Percentiles rank a stretch among this genome's conserved stretches.
Evolutionary conservation across 192 early-diverging fungal species (phyloP).

Genomic region (Umbelopsis ramanniana): DNA sequence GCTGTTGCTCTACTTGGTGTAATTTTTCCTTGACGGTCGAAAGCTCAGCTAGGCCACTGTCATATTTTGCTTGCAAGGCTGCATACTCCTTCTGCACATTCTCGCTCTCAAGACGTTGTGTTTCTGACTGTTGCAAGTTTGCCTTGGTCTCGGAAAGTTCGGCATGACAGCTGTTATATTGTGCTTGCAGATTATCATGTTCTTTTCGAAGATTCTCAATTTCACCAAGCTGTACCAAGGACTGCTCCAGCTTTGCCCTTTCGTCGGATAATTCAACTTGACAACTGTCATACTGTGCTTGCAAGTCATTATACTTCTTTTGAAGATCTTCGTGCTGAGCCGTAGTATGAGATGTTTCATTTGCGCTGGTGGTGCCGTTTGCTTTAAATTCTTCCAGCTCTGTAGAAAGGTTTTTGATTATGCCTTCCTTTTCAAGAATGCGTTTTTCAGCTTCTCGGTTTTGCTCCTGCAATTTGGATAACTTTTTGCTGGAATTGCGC

Average conservation of each 20-base stretch:
- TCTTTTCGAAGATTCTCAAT: not conserved
- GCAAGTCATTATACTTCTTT: not conserved
- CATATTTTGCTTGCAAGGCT: not conserved
- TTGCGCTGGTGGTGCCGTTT: too few relatives aligned
- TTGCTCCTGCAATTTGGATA: slow-evolving; percentile 4
- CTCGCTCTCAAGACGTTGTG: not conserved
- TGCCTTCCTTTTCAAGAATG: not conserved
- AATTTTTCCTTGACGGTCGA: not conserved
- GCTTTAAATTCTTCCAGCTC: not conserved
- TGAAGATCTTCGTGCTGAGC: not conserved
- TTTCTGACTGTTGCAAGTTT: not conserved
- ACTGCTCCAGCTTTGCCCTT: too few relatives aligned
- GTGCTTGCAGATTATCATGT: not conserved
- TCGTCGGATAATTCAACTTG: not conserved
- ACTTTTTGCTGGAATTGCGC: not conserved
- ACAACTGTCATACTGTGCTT: not conserved
- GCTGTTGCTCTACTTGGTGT: not conserved
- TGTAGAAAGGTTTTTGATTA: not conserved
- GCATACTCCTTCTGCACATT: too few relatives aligned
- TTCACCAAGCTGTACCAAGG: not conserved
- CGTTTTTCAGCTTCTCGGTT: not conserved
- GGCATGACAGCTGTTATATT: not conserved
- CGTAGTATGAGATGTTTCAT: not conserved
- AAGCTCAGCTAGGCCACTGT: not conserved
- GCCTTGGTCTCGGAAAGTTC: not conserved